Evolutionary conservation across 1,139 yeast species (phyloP).

Genomic region (Lodderomyces pseudojiufengensis): DNA sequence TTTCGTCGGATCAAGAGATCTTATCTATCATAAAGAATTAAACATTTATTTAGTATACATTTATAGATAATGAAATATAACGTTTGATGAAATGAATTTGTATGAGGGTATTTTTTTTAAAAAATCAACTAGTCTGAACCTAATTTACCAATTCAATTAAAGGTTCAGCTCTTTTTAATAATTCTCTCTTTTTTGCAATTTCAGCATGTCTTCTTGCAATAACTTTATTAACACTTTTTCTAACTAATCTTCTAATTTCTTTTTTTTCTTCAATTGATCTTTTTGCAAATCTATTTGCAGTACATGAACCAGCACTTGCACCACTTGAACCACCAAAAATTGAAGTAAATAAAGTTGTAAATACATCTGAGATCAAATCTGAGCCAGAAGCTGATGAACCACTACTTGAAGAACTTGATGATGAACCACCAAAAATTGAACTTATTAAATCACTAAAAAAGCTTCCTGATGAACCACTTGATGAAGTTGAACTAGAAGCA

Average conservation of each 20-base stretch:
- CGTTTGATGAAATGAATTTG: too few species aligned
- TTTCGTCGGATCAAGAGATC: too few species aligned
- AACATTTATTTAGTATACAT: too few species aligned
- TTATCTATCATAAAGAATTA: too few species aligned
- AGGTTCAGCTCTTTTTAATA: conserved; percentile 6
- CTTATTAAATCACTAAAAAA: conserved; percentile 9
- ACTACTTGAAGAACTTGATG: conserved; percentile 6
- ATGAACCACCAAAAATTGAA: conserved; percentile 8
- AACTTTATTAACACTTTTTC: conserved; percentile 15
- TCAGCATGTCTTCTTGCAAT: conserved; percentile 10
- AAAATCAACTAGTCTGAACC: too few species aligned
- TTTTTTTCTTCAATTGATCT: conserved; percentile 17
- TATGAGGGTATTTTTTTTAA: too few species aligned
- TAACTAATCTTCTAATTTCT: conserved; percentile 18
- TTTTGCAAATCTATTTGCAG: conserved; percentile 5
- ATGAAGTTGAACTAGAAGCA: conserved; percentile 9
- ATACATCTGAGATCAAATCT: conserved; percentile 10
- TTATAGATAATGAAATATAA: too few species aligned
- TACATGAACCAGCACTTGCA: conserved; percentile 10
- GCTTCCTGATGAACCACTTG: conserved; percentile 14
- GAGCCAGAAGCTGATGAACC: conserved; percentile 2
- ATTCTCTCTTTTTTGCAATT: conserved; percentile 5
- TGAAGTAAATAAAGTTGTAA: conserved; percentile 11
- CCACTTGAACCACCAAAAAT: conserved; percentile 12
- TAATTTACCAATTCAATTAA: conserved; percentile 1